Conservation (phyloP, 2,329 filamentous ascomycete species). For the Rhynchosporium graminicola region DNA sequence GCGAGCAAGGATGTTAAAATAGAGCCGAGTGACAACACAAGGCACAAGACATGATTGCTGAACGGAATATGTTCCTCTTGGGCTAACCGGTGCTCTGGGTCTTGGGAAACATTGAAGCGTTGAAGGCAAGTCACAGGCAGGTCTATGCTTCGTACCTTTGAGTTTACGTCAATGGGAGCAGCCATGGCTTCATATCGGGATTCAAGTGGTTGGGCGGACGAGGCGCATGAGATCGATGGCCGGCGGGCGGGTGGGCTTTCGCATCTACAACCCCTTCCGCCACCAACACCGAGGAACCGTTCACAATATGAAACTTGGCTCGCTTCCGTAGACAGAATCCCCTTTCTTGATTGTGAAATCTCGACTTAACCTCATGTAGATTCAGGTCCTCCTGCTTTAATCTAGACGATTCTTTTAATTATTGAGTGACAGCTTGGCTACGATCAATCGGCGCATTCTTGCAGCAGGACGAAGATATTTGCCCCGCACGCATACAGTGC, state of each 20-base stretch:
- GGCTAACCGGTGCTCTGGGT: not conserved
- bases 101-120: not conserved
- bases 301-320: not conserved
- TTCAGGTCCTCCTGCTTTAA: constrained; percentile 8
- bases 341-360: not conserved
- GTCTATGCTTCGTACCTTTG: no score
- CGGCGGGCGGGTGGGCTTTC: not conserved
- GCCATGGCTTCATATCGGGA: not conserved
- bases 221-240: not conserved
- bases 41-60: not conserved
- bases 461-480: constrained; percentile 1
- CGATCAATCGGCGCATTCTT: not conserved
- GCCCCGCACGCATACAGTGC: not conserved
- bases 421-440: not conserved
- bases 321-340: not conserved
- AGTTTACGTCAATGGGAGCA: not conserved
- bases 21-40: not conserved
- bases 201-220: not conserved
- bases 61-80: not conserved
- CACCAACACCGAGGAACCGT: not conserved
- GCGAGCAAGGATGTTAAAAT: not conserved
- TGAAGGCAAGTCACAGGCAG: not conserved
- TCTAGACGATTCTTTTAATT: not conserved
- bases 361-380: not conserved
- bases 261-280: not conserved